Evolutionary conservation across 1,139 yeast species (phyloP), one percentile per base, ranked within the genome.

Genomic region (Citeromyces hawaiiensis): DNA sequence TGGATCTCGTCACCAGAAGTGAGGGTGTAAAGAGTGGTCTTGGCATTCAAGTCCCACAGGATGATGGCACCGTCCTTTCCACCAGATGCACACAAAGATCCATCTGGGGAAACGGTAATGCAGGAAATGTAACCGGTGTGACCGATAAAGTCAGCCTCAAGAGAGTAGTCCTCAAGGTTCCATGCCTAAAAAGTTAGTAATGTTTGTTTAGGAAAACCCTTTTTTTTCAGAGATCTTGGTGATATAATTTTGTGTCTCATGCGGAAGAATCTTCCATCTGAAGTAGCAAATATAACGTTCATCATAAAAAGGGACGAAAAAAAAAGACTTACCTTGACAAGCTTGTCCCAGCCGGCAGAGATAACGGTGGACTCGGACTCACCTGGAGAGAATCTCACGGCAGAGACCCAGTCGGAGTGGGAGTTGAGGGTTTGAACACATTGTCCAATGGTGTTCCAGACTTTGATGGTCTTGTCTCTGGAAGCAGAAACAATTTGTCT

Each of bases 381-480:
- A 52, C 69, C 74, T 63, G 82, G 78, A 59, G 96, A 94, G 76
- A 87, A 83, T 79, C 96, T 85, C 60, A 88, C 98, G 59, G 94
- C 78, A 51, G 96, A 85, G 60, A 88, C 96, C 99, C 99, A 91
- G 86, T 91, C 99, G 64, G 77, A 64, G 94, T 91, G 98, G 59
- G 94, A 93, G 57, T 74, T 66, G 70, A 88, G 81, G 61, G 96
- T 86, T 72, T 83, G 81, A 78, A 85, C 81, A 79, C 96, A 87
- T 67, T 85, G 87, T 77, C 98, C 99, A 63, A 87, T 76, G 72
- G 95, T 86, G 83, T 93, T 88, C 98, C 98, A 91, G 72, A 91
- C 88, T 79, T 86, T 88, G 71, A 91, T 88, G 69, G 97, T 83
- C 79, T 86, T 85, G 72, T 91, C 98, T 73, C 98, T 88, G 57